Conservation (phyloP, 73 alveolate genomes). For the Paramecium sexaurelia region DNA sequence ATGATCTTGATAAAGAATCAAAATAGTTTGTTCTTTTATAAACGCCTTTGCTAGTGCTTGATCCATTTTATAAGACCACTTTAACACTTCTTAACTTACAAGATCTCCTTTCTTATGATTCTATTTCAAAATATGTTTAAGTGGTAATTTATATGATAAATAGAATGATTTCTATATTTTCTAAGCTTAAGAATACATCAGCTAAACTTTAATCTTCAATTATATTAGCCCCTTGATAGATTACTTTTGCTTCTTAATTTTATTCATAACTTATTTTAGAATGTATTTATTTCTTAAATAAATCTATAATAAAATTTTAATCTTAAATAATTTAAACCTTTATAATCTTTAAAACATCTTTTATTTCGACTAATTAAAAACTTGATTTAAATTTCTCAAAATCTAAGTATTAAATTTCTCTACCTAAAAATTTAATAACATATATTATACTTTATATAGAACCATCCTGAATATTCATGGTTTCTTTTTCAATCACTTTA, state of each 20-base stretch:
- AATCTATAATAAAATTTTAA: neutral
- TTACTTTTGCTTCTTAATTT: neutral
- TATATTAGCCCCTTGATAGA: neutral
- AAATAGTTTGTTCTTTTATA: neutral
- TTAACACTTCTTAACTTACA: neutral
- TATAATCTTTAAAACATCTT: conserved; percentile 28
- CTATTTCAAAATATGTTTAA: neutral
- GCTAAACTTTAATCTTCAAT: conserved; percentile 45
- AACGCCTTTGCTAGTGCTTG: neutral
- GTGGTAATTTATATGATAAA: neutral
- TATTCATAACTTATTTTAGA: neutral
- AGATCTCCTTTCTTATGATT: conserved; percentile 6
- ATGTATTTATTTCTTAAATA: neutral
- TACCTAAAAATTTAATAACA: neutral
- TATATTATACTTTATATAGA: neutral
- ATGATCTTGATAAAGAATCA: neutral
- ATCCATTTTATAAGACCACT: neutral
- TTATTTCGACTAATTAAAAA: neutral
- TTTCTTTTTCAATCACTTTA: neutral
- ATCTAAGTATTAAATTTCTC: conserved; percentile 29
- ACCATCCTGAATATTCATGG: neutral
- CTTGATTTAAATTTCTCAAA: conserved; percentile 14
- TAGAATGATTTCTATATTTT: conserved; percentile 36
- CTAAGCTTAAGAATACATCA: conserved; percentile 10
- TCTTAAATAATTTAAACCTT: neutral